Conservation (phyloP, 441 rosid genomes). For the Kokia cookei region DNA sequence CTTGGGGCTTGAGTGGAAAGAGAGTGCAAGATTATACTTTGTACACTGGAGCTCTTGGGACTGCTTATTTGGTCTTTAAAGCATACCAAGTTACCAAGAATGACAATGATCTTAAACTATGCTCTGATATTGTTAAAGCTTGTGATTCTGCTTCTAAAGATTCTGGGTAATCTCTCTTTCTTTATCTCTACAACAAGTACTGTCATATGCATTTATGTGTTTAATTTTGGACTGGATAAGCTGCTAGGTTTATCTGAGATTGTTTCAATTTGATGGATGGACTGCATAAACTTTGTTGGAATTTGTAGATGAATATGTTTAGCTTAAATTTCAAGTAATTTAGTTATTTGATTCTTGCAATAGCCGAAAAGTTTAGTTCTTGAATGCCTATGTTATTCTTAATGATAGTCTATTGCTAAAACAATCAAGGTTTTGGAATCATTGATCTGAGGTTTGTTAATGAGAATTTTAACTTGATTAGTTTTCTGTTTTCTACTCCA, state of each 20-base stretch:
- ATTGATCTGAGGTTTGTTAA: not conserved
- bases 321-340: not conserved
- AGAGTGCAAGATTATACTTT: conserved; percentile 45
- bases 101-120: conserved; percentile 44
- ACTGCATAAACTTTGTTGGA: not conserved
- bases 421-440: not conserved
- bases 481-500: not conserved
- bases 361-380: not conserved
- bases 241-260: not conserved
- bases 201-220: not conserved
- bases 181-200: not conserved
- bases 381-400: not conserved
- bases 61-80: conserved; percentile 58
- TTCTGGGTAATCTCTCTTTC: conserved; percentile 35
- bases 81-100: conserved; percentile 48
- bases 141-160: conserved; percentile 61
- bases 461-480: not conserved
- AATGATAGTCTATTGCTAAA: not conserved
- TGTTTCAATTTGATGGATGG: not conserved
- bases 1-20: conserved; percentile 43
- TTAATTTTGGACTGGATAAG: not conserved
- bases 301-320: not conserved
- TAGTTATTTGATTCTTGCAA: not conserved
- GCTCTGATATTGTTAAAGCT: conserved; percentile 49
- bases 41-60: conserved; percentile 61